phyloP scores from a whole-genome alignment of 1,284 basidiomycete genomes.

The Ustilago xerochloae region DNA sequence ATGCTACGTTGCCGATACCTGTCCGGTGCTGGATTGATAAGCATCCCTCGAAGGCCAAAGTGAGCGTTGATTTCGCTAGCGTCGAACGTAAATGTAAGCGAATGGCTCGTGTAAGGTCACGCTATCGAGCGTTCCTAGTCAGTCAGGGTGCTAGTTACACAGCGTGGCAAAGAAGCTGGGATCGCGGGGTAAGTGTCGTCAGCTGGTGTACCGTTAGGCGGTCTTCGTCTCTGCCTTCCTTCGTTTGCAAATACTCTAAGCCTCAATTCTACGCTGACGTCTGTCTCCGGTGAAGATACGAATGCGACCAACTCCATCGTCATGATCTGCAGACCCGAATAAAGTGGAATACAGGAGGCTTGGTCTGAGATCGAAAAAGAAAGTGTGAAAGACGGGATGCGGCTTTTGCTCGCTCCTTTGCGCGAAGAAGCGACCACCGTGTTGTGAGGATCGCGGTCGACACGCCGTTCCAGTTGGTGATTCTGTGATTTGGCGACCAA shows the following conservation, averaged over 20 bases:
- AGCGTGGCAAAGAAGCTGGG: conserved; percentile 8
- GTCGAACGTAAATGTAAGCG: conserved; percentile 8
- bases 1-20: neutral
- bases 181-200: conserved; percentile 1
- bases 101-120: conserved; percentile 16
- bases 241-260: too few species aligned
- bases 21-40: neutral
- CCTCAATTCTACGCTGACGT: too few species aligned
- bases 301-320: too few species aligned
- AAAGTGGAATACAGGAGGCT: too few species aligned
- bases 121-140: conserved; percentile 19
- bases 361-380: too few species aligned
- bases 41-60: neutral
- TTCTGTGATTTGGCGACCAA: too few species aligned
- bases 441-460: neutral
- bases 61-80: neutral
- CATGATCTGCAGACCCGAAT: too few species aligned
- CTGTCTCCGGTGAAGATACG: too few species aligned
- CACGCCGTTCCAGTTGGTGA: neutral
- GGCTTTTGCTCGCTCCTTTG: conserved; percentile 7
- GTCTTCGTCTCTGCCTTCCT: neutral
- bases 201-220: neutral
- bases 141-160: conserved; percentile 1
- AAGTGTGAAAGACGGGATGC: conserved; percentile 1
- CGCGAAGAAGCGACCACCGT: neutral